These are phyloP conservation scores for Daldinia sp. DNA, from an alignment of 2,329 filamentous ascomycete genomes.

Conservation along the genomic window DNA sequence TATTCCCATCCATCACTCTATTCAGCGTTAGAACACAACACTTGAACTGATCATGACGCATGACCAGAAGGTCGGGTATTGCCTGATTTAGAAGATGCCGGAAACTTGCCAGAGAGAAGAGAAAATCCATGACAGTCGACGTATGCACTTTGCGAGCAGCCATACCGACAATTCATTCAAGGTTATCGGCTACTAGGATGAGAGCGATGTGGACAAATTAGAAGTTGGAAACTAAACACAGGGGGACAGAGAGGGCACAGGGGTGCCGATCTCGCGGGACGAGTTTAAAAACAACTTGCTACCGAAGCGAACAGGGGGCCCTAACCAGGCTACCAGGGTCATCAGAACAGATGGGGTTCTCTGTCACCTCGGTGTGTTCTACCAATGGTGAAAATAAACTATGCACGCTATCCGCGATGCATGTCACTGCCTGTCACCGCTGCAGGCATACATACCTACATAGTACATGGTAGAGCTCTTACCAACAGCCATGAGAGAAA, in stretches of 20 bases:
- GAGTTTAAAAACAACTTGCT: not conserved
- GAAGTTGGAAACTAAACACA: not conserved
- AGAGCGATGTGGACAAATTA: constrained; percentile 14
- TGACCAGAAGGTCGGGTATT: not conserved
- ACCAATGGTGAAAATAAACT: constrained; percentile 19
- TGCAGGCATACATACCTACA: not conserved
- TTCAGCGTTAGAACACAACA: too few relatives aligned
- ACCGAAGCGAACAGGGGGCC: not conserved
- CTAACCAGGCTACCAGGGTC: constrained; percentile 19
- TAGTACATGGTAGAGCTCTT: too few relatives aligned
- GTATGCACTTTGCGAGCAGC: not conserved
- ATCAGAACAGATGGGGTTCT: constrained; percentile 8
- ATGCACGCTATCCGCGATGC: constrained; percentile 7
- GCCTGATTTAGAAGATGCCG: not conserved
- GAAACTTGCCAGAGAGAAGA: not conserved
- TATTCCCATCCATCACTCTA: not conserved
- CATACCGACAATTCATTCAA: constrained; percentile 13
- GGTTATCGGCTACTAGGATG: constrained; percentile 11
- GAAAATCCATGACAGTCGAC: not conserved
- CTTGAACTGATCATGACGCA: too few relatives aligned
- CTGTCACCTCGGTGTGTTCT: constrained; percentile 12
- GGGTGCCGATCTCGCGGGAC: constrained; percentile 7
- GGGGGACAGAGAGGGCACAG: too few relatives aligned
- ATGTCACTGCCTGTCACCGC: not conserved
- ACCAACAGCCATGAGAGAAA: not conserved